phyloP scores from a whole-genome alignment of 2,329 filamentous ascomycete species.

The Cladophialophora psammophila region DNA sequence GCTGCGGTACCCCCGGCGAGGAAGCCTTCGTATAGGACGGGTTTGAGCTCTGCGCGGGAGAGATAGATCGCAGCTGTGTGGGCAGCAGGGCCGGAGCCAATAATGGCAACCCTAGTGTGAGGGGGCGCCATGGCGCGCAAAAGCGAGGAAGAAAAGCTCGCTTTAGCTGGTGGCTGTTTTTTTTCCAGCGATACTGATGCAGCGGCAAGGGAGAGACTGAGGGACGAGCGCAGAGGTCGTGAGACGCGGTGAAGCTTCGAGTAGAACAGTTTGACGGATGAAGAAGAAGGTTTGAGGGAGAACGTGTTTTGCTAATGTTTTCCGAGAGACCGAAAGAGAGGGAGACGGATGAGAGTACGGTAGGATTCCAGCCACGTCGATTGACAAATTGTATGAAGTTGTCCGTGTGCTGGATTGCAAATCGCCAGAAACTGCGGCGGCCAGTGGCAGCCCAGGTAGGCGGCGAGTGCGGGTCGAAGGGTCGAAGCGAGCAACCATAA shows the following conservation, averaged over 20 bases:
- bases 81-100: conserved; percentile 94
- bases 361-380: conserved; percentile 24
- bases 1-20: conserved; percentile 96
- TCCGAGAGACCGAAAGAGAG: conserved; percentile 7
- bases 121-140: conserved; percentile 76
- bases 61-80: conserved; percentile 98
- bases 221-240: conserved; percentile 71
- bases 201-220: conserved; percentile 75
- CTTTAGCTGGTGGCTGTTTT: conserved; percentile 46
- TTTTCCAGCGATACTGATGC: conserved; percentile 70
- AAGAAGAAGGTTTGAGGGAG: neutral
- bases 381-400: conserved; percentile 15
- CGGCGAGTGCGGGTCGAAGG: conserved; percentile 8
- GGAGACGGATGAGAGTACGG: neutral
- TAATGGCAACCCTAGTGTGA: conserved; percentile 54
- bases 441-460: neutral
- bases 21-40: conserved; percentile 97
- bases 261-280: conserved; percentile 88
- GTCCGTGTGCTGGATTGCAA: conserved; percentile 17
- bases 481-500: conserved; percentile 4
- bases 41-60: conserved; percentile 90
- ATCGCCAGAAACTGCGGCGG: conserved; percentile 3
- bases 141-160: conserved; percentile 47
- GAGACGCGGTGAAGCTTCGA: conserved; percentile 70
- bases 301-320: neutral